These are phyloP conservation scores for Penicillium fuscoglaucum DNA, from an alignment of 2,329 filamentous ascomycete genomes.

Conservation along the genomic window DNA sequence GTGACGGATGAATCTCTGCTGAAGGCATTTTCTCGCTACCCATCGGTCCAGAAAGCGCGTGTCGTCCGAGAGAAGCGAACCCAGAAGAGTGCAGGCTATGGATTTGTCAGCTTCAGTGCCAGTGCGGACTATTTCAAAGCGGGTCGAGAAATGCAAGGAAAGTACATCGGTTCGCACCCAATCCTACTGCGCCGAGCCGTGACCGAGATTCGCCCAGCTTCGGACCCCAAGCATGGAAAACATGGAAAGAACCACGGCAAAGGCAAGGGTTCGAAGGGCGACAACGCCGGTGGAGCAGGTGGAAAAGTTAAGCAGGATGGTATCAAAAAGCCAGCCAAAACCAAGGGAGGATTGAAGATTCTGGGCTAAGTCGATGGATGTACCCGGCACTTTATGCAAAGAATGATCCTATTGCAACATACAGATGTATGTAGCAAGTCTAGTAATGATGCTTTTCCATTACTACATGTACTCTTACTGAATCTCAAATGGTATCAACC, in stretches of 20 bases:
- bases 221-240: constrained; percentile 66
- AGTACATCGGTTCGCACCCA: constrained; percentile 98
- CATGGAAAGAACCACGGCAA: constrained; percentile 57
- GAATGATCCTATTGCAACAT: background rate
- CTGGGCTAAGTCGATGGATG: constrained; percentile 37
- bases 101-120: constrained; percentile 93
- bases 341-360: constrained; percentile 48
- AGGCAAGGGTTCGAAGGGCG: constrained; percentile 30
- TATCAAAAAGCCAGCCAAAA: constrained; percentile 49
- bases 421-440: background rate
- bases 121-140: constrained; percentile 96
- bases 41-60: constrained; percentile 85
- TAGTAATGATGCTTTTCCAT: too few relatives aligned
- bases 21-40: constrained; percentile 89
- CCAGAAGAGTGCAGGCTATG: constrained; percentile 93
- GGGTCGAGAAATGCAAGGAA: constrained; percentile 96
- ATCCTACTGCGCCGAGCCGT: constrained; percentile 83
- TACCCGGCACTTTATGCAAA: background rate
- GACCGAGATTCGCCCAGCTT: constrained; percentile 81
- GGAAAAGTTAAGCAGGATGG: constrained; percentile 47
- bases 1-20: constrained; percentile 93
- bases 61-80: constrained; percentile 95
- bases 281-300: constrained; percentile 19
- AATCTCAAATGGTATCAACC: background rate
- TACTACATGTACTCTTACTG: background rate